Conservation (phyloP, 2,329 filamentous ascomycete species). For the Fusarium penzigii region DNA sequence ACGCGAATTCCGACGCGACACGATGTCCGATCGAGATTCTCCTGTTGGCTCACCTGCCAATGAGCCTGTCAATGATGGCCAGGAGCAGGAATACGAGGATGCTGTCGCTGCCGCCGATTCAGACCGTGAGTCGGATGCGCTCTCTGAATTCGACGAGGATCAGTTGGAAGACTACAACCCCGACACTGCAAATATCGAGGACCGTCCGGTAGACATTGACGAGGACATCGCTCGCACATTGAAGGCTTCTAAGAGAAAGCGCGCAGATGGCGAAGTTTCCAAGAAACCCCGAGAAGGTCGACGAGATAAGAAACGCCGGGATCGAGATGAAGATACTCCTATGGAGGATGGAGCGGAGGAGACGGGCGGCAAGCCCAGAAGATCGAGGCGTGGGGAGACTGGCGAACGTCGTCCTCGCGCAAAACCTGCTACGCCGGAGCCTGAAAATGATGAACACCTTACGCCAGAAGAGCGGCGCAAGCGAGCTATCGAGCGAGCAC, state of each 20-base stretch:
- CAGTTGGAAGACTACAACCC: slow-evolving; percentile 72
- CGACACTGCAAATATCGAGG: slow-evolving; percentile 62
- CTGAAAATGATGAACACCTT: slow-evolving; percentile 75
- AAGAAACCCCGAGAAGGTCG: slow-evolving; percentile 78
- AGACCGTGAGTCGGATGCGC: slow-evolving; percentile 59
- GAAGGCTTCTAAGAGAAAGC: slow-evolving; percentile 66
- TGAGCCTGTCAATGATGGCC: slow-evolving; percentile 41
- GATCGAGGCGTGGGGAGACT: slow-evolving; percentile 48
- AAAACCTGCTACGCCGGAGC: slow-evolving; percentile 50
- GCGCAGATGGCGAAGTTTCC: slow-evolving; percentile 60
- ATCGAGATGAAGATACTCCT: slow-evolving; percentile 49
- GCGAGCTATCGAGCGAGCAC: slow-evolving; percentile 79
- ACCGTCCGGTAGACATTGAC: slow-evolving; percentile 66
- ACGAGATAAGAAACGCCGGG: slow-evolving; percentile 64
- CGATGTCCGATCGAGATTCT: slow-evolving; percentile 51
- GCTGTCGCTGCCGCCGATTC: slow-evolving; percentile 41
- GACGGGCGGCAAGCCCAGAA: slow-evolving; percentile 45
- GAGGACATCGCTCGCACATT: slow-evolving; percentile 64
- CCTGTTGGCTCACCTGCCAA: slow-evolving; percentile 40
- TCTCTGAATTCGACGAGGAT: slow-evolving; percentile 70
- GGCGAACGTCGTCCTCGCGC: slow-evolving; percentile 51
- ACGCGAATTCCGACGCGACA: slow-evolving; percentile 17
- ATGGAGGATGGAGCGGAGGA: slow-evolving; percentile 48
- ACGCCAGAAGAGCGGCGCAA: slow-evolving; percentile 83
- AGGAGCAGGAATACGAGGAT: slow-evolving; percentile 38